Evolutionary conservation across 2,329 filamentous ascomycete genomes (phyloP).

Genomic region (Ceratocystis ficicola): DNA sequence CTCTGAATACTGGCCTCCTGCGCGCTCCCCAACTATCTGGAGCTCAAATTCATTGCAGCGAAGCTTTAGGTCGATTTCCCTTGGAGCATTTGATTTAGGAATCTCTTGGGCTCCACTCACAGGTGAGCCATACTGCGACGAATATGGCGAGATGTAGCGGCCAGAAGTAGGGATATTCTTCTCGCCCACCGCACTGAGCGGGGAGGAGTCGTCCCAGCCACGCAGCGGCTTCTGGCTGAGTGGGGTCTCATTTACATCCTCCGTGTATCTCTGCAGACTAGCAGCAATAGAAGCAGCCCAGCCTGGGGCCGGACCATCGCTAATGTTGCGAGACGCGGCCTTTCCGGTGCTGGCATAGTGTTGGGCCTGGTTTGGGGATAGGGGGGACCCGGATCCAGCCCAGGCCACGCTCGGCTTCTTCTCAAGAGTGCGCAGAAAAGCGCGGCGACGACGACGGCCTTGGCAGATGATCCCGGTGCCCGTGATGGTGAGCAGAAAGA

Average conservation of each 20-base stretch:
- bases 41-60: slow-evolving; percentile 38
- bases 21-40: slow-evolving; percentile 34
- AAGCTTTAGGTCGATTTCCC: slow-evolving; percentile 23
- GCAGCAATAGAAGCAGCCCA: slow-evolving; percentile 11
- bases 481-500: slow-evolving; percentile 35
- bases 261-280: background rate
- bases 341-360: slow-evolving; percentile 16
- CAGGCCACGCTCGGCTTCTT: slow-evolving; percentile 23
- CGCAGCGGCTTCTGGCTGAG: slow-evolving; percentile 42
- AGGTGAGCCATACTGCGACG: slow-evolving; percentile 48
- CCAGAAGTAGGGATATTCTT: slow-evolving; percentile 28
- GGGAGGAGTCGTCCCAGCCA: slow-evolving; percentile 45
- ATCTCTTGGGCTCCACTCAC: slow-evolving; percentile 29
- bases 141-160: slow-evolving; percentile 48
- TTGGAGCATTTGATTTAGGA: slow-evolving; percentile 8
- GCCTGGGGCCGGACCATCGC: slow-evolving; percentile 2
- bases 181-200: slow-evolving; percentile 34
- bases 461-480: slow-evolving; percentile 45
- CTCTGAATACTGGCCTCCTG: slow-evolving; percentile 23
- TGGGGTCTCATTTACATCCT: slow-evolving; percentile 35
- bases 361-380: slow-evolving; percentile 26
- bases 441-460: slow-evolving; percentile 43
- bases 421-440: slow-evolving; percentile 39
- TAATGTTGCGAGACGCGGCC: background rate
- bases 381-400: slow-evolving; percentile 15